phyloP scores from a whole-genome alignment of 805 yeast species.

The Monosporozyma siamensis region DNA sequence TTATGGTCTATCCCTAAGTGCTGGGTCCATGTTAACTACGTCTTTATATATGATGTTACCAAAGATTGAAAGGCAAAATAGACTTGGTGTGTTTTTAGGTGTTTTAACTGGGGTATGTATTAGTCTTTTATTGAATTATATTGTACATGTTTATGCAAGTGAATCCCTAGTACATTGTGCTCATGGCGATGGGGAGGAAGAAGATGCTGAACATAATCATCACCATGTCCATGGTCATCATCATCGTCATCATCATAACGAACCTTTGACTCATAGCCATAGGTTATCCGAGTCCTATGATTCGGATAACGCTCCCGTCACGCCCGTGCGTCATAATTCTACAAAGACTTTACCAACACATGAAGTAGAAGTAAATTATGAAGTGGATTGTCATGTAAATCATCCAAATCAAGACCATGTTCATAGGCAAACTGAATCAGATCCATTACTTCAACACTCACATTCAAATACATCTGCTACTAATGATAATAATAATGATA shows the following conservation, averaged over 20 bases:
- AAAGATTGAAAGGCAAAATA: constrained; percentile 37
- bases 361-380: not conserved
- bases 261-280: not conserved
- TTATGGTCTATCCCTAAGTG: constrained; percentile 63
- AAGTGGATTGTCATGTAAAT: not conserved
- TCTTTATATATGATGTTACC: constrained; percentile 74
- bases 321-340: too few relatives aligned
- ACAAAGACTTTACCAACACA: not conserved
- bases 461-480: too few relatives aligned
- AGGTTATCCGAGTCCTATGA: not conserved
- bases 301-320: too few relatives aligned
- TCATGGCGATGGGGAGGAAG: constrained; percentile 35
- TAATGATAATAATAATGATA: not conserved
- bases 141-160: constrained; percentile 67
- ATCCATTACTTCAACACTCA: not conserved
- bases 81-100: constrained; percentile 38
- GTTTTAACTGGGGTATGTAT: constrained; percentile 46
- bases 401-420: not conserved
- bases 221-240: not conserved
- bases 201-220: constrained; percentile 5
- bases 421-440: not conserved
- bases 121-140: constrained; percentile 50
- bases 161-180: constrained; percentile 82
- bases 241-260: not conserved
- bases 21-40: constrained; percentile 78